Evolutionary conservation across 371 early-diverging fungal species (phyloP).

Genomic region (Massospora cicadina): DNA sequence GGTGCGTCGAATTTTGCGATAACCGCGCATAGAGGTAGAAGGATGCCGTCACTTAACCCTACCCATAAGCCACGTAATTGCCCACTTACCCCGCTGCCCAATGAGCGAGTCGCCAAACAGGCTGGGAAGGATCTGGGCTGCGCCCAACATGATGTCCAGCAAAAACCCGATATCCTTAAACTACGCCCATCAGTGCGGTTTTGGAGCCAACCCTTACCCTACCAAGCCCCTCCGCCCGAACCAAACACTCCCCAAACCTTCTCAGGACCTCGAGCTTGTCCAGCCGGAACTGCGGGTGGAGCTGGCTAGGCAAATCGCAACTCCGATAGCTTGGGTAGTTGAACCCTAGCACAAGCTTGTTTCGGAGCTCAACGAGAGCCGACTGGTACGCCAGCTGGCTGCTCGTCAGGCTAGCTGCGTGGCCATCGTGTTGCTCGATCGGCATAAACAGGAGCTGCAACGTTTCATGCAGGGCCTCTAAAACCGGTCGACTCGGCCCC

Average conservation of each 20-base stretch:
- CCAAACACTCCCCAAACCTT: background rate
- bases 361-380: background rate
- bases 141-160: background rate
- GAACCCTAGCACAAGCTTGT: background rate
- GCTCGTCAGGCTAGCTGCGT: background rate
- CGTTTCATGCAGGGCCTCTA: background rate
- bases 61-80: background rate
- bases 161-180: background rate
- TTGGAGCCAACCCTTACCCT: background rate
- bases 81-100: background rate
- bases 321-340: background rate
- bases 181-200: background rate
- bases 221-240: background rate
- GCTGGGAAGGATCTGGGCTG: background rate
- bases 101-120: background rate
- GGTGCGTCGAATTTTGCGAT: background rate
- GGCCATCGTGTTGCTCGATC: background rate
- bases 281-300: background rate
- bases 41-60: background rate
- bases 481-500: background rate
- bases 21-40: background rate
- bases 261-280: background rate
- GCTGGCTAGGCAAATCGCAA: background rate
- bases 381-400: background rate
- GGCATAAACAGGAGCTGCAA: background rate